Base-by-base conservation (phyloP, 2,329 filamentous ascomycete species). In the Fusarium tuaranense region DNA sequence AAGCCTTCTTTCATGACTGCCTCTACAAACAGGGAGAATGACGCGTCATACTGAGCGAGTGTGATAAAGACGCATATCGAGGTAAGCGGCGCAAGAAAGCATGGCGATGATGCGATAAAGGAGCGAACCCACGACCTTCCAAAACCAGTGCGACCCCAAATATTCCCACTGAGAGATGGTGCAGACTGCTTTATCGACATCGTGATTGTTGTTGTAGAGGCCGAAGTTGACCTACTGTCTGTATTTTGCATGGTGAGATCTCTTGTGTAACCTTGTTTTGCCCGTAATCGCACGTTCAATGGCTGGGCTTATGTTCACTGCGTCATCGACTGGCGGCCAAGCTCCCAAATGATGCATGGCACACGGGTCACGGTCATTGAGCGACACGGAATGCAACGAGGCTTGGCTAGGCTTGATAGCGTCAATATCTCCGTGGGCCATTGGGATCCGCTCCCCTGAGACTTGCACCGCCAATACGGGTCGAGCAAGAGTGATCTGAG, bases 81-180 rank as follows among this genome's bases (percentile, higher is more conserved):
- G 14, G 68, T 68, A 8, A 78, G 58, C 4, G 76, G 77, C 3
- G 77, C 79, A 2, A 80, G 57, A 7, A 78, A 66, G 6, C 76
- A 41, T 3, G 78, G 79, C 5, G 72, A 73, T 41, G 78, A 69
- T 16, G 74, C 78, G 4, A 80, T 16, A 0, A 79, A 59, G 20
- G 76, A 75, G 20, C 70, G 64, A 10, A 74, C 16, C 77, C 78
- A 79, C 13, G 78, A 78, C 7, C 76, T 68, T 4, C 72, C 72
- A 36, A 73, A 62, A 3, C 76, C 72, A 32, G 77, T 70, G 34
- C 79, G 79, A 13, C 79, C 79, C 79, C 78, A 80, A 10, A 51
- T 30, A 20, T 63, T 68, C n/a, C 30, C 63, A 25, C 57, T 55
- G 2, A 51, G 22, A 18, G 65, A 30, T 0, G 20, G 22, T 5